Conservation (phyloP, 805 yeast species). For the Pichia nanzhaoensis region DNA sequence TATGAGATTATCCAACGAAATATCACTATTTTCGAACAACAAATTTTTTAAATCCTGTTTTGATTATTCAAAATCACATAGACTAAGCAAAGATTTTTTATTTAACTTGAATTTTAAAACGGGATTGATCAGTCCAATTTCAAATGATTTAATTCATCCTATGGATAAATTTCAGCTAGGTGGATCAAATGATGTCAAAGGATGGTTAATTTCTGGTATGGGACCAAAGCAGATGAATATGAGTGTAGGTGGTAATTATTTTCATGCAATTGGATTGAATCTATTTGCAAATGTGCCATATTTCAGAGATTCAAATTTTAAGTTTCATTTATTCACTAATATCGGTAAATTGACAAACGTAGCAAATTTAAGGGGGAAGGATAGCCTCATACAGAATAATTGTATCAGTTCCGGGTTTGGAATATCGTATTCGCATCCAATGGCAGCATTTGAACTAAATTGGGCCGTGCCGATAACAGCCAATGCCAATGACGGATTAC, state of each 20-base stretch:
- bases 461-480: conserved; percentile 44
- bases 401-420: conserved; percentile 41
- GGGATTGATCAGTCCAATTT: conserved; percentile 22
- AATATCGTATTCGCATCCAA: conserved; percentile 46
- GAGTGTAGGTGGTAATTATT: conserved; percentile 48
- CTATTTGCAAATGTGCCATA: conserved; percentile 38
- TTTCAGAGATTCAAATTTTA: conserved; percentile 38
- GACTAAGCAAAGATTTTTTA: conserved; percentile 16
- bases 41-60: conserved; percentile 37
- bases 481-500: conserved; percentile 38
- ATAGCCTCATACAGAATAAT: conserved; percentile 7
- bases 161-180: conserved; percentile 51
- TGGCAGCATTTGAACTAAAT: conserved; percentile 52
- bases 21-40: conserved; percentile 22
- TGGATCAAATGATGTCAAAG: conserved; percentile 54
- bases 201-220: conserved; percentile 44
- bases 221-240: conserved; percentile 48
- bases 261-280: conserved; percentile 40
- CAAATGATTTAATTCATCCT: conserved; percentile 27
- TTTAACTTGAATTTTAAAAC: conserved; percentile 21
- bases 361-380: neutral
- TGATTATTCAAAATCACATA: conserved; percentile 34
- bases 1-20: conserved; percentile 26
- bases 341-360: conserved; percentile 37
- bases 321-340: conserved; percentile 42